Base-by-base conservation (phyloP, 2,329 filamentous ascomycete genomes). In the Plectosphaerella cucumerina region DNA sequence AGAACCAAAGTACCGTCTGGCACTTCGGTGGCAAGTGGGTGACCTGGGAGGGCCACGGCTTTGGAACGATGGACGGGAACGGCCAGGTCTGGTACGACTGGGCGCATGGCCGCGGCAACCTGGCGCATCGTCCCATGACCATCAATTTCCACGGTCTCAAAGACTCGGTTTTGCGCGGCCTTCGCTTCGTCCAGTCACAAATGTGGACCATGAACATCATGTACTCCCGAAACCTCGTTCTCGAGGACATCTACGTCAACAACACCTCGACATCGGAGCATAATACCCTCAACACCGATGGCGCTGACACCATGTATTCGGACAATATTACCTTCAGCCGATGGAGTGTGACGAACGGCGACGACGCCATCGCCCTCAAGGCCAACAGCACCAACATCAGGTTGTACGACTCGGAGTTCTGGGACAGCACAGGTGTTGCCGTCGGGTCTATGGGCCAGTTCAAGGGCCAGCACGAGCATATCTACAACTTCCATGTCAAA, bases 201-300 rank as follows among this genome's bases (percentile, higher is more conserved):
- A 84, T 84, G 80, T 84, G 81, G 73, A 77, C 76, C 0, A 76
- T 82, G 70, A 75, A 75, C 1, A 70, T 81, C 26, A 76, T 76
- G 10, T 65, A 76, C 59, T 76, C 74, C 3, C 53, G 71, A 6
- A 63, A 76, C 46, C 63, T 77, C 2, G 62, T 76, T 1, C 65
- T 82, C 6, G 67, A 76, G 47, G 70, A 77, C 53, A 78, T 82
- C 4, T 76, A 72, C 54, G 70, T 81, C 50, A 81, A 81, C 63
- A 81, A 72, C 60, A 75, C 72, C 1, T 69, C 66, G 1, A 55
- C 48, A 11, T 62, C 59, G 47, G 49, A 59, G 49, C 62, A 64
- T 56, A 65, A 56, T 53, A 67, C 65, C 1, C 61, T 68, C 50
- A 71, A 70, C 55, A 75, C 71, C 1, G 70, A 74, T 55, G 72